Conservation (phyloP, 352 stramenopile species). For the Phytophthora hibernalis region DNA sequence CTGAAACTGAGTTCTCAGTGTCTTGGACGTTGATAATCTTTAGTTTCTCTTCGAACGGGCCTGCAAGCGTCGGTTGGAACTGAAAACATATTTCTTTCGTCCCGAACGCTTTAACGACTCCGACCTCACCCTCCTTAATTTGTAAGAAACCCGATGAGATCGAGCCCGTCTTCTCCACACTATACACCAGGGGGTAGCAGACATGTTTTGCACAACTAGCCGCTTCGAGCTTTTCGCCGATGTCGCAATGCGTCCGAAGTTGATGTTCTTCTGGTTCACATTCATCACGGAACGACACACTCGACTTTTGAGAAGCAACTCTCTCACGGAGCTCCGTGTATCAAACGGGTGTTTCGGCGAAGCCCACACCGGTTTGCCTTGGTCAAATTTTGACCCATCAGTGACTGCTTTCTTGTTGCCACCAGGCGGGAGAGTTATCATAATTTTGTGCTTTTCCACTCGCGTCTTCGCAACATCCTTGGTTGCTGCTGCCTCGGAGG, state of each 20-base stretch:
- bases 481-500: conserved; percentile 37
- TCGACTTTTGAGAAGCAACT: conserved; percentile 84
- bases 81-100: conserved; percentile 92
- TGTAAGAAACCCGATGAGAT: conserved; percentile 91
- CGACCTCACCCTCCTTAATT: conserved; percentile 89
- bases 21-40: conserved; percentile 93
- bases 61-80: conserved; percentile 86
- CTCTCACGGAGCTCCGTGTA: conserved; percentile 75
- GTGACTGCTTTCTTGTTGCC: conserved; percentile 86
- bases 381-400: conserved; percentile 64
- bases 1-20: conserved; percentile 83
- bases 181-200: conserved; percentile 85
- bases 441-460: conserved; percentile 90
- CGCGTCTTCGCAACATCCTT: conserved; percentile 68
- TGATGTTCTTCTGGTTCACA: conserved; percentile 94
- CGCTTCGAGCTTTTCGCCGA: conserved; percentile 89
- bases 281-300: conserved; percentile 90
- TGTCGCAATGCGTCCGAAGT: conserved; percentile 88
- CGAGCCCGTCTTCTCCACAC: conserved; percentile 90
- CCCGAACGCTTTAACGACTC: conserved; percentile 88
- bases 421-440: conserved; percentile 85
- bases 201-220: conserved; percentile 89
- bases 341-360: conserved; percentile 86
- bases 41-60: conserved; percentile 90
- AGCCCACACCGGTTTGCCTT: conserved; percentile 67